Evolutionary conservation across 768 basidiomycete genomes (phyloP), one percentile per base, ranked within the genome.

Genomic region (Pleurotus platypus): DNA sequence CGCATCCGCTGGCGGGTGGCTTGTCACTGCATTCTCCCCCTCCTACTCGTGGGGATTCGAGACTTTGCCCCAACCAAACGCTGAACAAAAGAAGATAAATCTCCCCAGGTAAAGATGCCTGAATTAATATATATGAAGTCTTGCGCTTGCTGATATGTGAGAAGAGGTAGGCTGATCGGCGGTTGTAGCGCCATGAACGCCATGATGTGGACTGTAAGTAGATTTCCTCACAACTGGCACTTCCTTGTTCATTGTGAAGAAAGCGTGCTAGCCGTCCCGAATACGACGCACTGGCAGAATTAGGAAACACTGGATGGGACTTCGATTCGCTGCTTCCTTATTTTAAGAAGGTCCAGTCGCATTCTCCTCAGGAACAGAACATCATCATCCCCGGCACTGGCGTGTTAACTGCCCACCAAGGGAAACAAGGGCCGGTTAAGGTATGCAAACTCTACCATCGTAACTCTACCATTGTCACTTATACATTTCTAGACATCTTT

Each of bases 281-380:
- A 46, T 61, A 61, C 46, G 61, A 66, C 24, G 57, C 62, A 4
- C 63, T 62, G 56, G 63, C 61, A 9, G 58, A 58, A 27, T 49
- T 67, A 20, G 66, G 66, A 43, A 66, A 66, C 56, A 49, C 61
- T 5, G 62, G 65, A 20, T 67, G 66, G 66, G 59, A 64, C 53
- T 67, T 61, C 60, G 58, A 64, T 2, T 39, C 46, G 38, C 46
- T 58, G 26, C 43, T 60, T 11, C 60, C 63, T 8, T 66, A 64
- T 56, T 62, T 65, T 40, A 61, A 58, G 18, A 62, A 62, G 40
- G 57, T 57, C 8, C 42, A 40, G 15, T 54, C 53, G 22, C 46
- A 46, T 16, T n/a, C 45, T n/a, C 30, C 20, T 13, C 20, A 13
- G 56, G 60, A 61, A 22, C 57, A 58, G 46, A 51, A 57, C 30